Base-by-base conservation (phyloP, 306 rosid species). In the Glycine tomentella region DNA sequence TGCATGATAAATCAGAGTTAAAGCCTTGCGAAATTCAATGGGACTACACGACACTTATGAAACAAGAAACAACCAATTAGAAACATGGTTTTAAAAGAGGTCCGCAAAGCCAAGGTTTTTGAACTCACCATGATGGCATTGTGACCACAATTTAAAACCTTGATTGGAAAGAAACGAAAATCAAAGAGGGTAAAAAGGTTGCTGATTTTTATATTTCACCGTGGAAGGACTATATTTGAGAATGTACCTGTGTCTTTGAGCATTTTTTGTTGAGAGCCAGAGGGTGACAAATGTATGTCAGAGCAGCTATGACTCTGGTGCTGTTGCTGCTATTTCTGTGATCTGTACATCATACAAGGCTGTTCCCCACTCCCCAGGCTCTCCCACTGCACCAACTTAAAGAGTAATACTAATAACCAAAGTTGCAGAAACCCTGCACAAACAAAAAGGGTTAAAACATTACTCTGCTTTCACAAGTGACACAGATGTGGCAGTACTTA, bases 381-480 rank as follows among this genome's bases (percentile, higher is more conserved):
- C 20, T 20, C 20, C 20, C 20, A 20, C 20, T 20, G 20, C 20
- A 20, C 20, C 1, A 20, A 20, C 20, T 82, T 31, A 20, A 63
- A 74, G 74, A 69, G 64, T 50, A 58, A 81, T 64, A 58, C 38
- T 4, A 25, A 25, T 25, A 25, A 38, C 10, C 44, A 67, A 68
- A 42, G 15, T 16, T 34, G 67, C 25, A 34, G 52, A 80, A 53
- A 74, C 36, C 5, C 40, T 7, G 74, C 31, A 67, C 72, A 67
- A 48, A 68, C 61, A 59, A 79, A 80, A 72, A 52, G 66, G 69
- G 15, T 59, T 80, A 69, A 16, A 66, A 79, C 72, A 83, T 68
- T 82, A 89, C 95, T 77, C 75, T 65, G 83, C 95, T 90, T 86
- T 88, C 92, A 80, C 72, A 85, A 78, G 90, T 85, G n/a, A 80